Base-by-base conservation (phyloP, 2,329 filamentous ascomycete species). In the Xylariomycetidae sp. region DNA sequence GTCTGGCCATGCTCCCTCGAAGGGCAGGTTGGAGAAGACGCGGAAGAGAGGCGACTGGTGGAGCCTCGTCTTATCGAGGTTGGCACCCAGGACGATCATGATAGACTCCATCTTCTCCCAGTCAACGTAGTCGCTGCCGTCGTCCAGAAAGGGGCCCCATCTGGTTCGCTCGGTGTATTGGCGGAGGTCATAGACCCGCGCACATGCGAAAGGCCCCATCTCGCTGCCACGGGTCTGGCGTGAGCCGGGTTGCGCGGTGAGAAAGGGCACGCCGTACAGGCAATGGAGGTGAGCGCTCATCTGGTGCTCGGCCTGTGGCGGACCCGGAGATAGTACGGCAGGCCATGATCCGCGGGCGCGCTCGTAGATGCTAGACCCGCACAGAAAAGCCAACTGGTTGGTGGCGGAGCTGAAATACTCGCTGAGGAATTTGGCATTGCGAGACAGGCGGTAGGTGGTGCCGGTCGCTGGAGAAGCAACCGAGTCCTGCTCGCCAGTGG, bases 71-170 rank as follows among this genome's bases (percentile, higher is more conserved):
- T 57, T 51, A 24, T 62, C 57, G 32, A 83, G 65, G 50, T 86
- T 87, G 50, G 72, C 68, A 4, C 72, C 72, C 4, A 89, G 57
- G 2, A 82, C 75, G 4, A 88, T 64, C 67, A 87, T 74, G 34
- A 87, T 73, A 7, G 81, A 78, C 57, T 89, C 84, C 9, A 88
- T 61, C 60, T 84, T 85, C 57, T 89, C 82, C 85, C 85, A 90
- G 56, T 90, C 83, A 0, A 85, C 79, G 5, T 59, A 57, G 32
- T 64, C 68, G 3, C 65, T 69, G 2, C 71, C 74, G 49, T 88
- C 82, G 31, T 73, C 63, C 49, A 71, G 61, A 48, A 85, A 89
- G 0, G 85, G 85, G 0, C 85, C 85, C 83, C 84, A 89, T 22
- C 67, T 54, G 1, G 72, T 80, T 17, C 58, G 54, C 2, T 61